Base-by-base conservation (phyloP, 352 stramenopile species). In the Globisporangium spinosum region DNA sequence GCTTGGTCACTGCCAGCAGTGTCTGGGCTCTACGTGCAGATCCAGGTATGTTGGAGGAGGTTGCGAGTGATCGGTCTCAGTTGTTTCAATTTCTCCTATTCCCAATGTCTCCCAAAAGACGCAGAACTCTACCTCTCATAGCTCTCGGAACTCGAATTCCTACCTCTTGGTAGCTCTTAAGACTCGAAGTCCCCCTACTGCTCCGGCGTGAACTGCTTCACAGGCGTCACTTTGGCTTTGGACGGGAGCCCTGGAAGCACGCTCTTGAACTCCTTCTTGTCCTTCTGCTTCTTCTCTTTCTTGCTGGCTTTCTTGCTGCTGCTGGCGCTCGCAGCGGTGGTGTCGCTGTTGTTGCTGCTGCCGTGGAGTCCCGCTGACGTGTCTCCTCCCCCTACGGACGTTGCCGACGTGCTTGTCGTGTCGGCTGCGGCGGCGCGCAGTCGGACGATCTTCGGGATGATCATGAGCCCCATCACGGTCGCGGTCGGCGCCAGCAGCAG, bases 401-500 rank as follows among this genome's bases (percentile, higher is more conserved):
- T 45, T 12, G 38, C 20, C 10, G 38, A 20, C 2, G 38, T 45
- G 2, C 9, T 20, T 12, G 38, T 45, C 38, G 38, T 47, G 38
- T 47, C 38, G 8, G n/a, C 25, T n/a, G 47, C 22, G 8, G 1
- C n/a, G 4, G 22, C 20, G 7, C 29, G 47, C 6, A 64, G 58
- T 2, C 58, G 58, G 5, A 64, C 3, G 23, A 71, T 54, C 51
- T 77, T 77, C 0, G 61, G 71, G 25, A 74, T 34, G 8, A 70
- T 55, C 71, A 77, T 75, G 4, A 77, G 61, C n/a, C n/a, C 47
- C 71, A 75, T 72, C 13, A 75, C 71, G 5, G 67, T 23, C n/a
- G 56, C 34, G 4, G 69, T 77, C 23, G 56, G 68, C 13, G 68
- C n/a, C 3, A 77, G 57, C 51, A 77, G 22, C 34, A 40, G 51